Base-by-base conservation (phyloP, 2,329 filamentous ascomycete species). In the Paramyrothecium roridum region DNA sequence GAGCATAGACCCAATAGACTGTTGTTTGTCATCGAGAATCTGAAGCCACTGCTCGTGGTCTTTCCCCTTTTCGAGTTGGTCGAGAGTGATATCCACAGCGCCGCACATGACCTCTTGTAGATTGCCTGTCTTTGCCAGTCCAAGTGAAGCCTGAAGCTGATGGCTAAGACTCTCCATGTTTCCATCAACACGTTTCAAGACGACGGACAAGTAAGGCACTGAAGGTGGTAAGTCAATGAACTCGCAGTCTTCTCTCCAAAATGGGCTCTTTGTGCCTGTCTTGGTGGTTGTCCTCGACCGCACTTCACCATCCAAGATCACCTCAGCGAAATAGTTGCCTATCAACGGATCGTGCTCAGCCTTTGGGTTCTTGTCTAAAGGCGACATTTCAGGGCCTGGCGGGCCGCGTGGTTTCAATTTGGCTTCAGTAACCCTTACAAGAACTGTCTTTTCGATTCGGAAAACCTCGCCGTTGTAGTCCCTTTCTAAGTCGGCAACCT, bases 31-130 rank as follows among this genome's bases (percentile, higher is more conserved):
- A 65, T 96, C 91, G 50, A 87, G 73, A 21, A 96, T 84, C 17
- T 87, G 88, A 77, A 91, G 89, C 93, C 93, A 97, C 65, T 92
- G 88, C 70, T 98, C 93, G 34, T 87, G 81, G 55, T 93, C 89
- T 65, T 88, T 88, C 17, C 87, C 88, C 0, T 84, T 80, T 40
- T 93, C 90, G 17, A 96, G 72, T 59, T 92, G 88, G 56, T 93
- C 88, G 8, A 97, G 76, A 20, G 87, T 83, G 30, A 97, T 84
- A 62, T 96, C 91, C n/a, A 96, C 88, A 52, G 86, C 84, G 2
- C 91, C 90, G 59, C 82, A 85, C 2, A 83, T 66, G 16, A 80
- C 67, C 63, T 87, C 85, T 3, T 75, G 74, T 13, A 79, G 63
- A 49, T 73, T 75, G 3, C 71, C 70, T 0, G 72, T 71, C 59